phyloP scores from a whole-genome alignment of 495 filamentous ascomycete species.

The Amphirosellinia nigrospora region DNA sequence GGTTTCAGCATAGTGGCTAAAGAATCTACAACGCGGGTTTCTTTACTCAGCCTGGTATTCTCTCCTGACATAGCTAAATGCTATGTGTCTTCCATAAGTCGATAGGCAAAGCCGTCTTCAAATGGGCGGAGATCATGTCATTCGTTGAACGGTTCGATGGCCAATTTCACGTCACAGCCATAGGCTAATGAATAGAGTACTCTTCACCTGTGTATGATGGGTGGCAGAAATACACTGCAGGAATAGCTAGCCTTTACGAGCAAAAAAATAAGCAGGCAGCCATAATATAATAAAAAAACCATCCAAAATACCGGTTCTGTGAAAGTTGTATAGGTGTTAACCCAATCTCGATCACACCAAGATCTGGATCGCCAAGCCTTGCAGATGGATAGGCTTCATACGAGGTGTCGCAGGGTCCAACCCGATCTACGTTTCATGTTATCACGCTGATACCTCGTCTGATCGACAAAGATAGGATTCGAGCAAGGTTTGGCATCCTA shows the following conservation, averaged over 20 bases:
- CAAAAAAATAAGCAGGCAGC: background rate
- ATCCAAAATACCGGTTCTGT: background rate
- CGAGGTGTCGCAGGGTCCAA: conserved; percentile 1
- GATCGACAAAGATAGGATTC: background rate
- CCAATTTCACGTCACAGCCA: conserved; percentile 8
- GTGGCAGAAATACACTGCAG: conserved; percentile 10
- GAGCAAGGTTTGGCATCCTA: conserved; percentile 3
- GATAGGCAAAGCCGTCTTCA: conserved; percentile 8
- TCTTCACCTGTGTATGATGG: conserved; percentile 2
- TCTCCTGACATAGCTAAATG: conserved; percentile 26
- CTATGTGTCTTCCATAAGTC: background rate
- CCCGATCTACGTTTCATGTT: conserved; percentile 22
- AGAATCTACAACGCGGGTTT: conserved; percentile 24
- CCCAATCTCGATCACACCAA: background rate
- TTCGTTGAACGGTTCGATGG: conserved; percentile 15
- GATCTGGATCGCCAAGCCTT: conserved; percentile 10
- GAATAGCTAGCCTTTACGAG: conserved; percentile 11
- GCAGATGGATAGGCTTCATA: background rate
- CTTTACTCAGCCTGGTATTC: conserved; percentile 29
- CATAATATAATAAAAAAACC: conserved; percentile 20
- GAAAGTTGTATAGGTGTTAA: background rate
- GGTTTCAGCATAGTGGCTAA: conserved; percentile 32
- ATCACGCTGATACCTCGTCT: conserved; percentile 15
- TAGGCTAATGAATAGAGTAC: conserved; percentile 24
- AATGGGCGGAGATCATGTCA: conserved; percentile 20